Evolutionary conservation across 2,329 filamentous ascomycete genomes (phyloP), one percentile per base, ranked within the genome.

Genomic region (Aspergillus sp.): DNA sequence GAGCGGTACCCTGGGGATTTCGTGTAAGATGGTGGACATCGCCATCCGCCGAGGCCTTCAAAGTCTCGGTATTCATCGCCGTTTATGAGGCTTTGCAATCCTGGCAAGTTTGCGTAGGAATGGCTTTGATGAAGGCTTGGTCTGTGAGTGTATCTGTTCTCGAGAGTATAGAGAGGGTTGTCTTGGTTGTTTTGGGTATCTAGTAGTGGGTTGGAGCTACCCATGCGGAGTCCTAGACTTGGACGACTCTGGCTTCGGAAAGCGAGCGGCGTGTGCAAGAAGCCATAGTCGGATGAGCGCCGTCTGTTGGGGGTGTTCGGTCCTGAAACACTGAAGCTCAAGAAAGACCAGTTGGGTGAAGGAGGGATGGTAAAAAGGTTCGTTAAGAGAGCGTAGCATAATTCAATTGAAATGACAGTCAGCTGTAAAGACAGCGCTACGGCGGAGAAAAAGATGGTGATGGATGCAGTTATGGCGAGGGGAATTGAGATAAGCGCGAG

Each of bases 401-500:
- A 77, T 66, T 89, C 86, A 59, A 88, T 73, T 67, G 89, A 89
- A 56, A 89, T 82, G 52, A 88, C 68, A 46, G 82, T 75, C 23
- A 87, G 81, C 23, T 87, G 82, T 61, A 87, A 73, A 66, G 84
- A 80, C 49, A 90, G 81, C 37, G 88, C 78, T 39, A 82, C 77
- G 62, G 87, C 83, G 40, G 87, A 85, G 48, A 89, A 64, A 4
- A 79, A 81, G 55, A 87, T 86, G 33, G 87, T 90, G 62, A 89
- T 74, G 61, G 81, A 82, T 52, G 87, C 87, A 55, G 86, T 82
- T 50, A 89, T 68, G 64, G 84, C 80, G 53, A 90, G 79, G 8
- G 87, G 87, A 12, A 89, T 74, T 21, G 86, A 86, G 66, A 87
- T 77, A 62, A 88, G 62, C 66, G 85, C 79, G 62, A 89, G 76